These are phyloP conservation scores for Quercus berberidifolia DNA, from an alignment of 306 rosid species.

Conservation along the genomic window DNA sequence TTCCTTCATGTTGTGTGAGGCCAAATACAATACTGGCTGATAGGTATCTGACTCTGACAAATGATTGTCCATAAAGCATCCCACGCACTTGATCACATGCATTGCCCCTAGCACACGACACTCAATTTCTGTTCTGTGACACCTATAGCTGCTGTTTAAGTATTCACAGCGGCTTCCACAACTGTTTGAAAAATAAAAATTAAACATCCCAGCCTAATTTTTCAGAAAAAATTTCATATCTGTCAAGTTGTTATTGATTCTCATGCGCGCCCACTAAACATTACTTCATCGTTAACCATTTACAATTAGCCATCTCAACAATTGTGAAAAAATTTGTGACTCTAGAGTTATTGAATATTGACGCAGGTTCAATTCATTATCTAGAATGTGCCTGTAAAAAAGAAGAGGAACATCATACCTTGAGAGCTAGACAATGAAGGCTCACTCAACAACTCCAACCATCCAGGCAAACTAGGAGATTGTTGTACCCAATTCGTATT, in stretches of 20 bases:
- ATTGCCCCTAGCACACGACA: not conserved
- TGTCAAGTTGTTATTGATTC: too few species aligned
- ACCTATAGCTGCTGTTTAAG: not conserved
- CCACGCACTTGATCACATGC: not conserved
- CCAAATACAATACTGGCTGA: not conserved
- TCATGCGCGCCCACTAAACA: too few species aligned
- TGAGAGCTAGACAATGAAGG: conserved; percentile 41
- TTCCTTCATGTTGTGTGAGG: not conserved
- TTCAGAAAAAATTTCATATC: too few species aligned
- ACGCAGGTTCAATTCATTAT: not conserved
- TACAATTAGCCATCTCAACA: too few species aligned
- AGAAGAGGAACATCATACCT: conserved; percentile 25
- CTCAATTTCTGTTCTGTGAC: not conserved
- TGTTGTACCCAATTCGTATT: conserved; percentile 1
- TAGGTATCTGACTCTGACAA: not conserved
- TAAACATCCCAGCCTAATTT: not conserved
- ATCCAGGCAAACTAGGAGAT: conserved; percentile 31
- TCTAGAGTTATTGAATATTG: too few species aligned
- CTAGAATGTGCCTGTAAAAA: not conserved
- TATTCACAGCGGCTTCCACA: not conserved
- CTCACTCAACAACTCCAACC: conserved; percentile 47
- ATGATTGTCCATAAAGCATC: not conserved
- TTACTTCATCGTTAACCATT: too few species aligned
- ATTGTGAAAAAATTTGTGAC: too few species aligned
- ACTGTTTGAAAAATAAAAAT: not conserved